Evolutionary conservation across 495 filamentous ascomycete species (phyloP).

Genomic region (Penicillium flavigenum): DNA sequence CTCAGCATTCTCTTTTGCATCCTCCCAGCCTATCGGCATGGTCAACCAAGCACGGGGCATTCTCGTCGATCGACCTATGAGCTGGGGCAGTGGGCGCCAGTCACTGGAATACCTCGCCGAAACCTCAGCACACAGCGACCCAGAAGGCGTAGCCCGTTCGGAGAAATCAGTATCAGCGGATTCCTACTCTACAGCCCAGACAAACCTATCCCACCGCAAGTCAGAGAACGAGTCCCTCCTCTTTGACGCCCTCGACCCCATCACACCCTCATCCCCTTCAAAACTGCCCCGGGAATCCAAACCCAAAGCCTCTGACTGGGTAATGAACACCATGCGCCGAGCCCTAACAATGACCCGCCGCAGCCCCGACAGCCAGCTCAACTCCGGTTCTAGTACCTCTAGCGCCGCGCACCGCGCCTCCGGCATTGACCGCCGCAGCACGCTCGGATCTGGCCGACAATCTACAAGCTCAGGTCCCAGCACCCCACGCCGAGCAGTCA

Average conservation of each 20-base stretch:
- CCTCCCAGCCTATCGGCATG: conserved; percentile 17
- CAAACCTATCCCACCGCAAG: conserved; percentile 60
- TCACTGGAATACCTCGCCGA: conserved; percentile 28
- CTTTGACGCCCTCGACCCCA: conserved; percentile 18
- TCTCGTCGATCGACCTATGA: conserved; percentile 21
- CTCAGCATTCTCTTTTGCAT: conserved; percentile 39
- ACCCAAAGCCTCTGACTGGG: conserved; percentile 48
- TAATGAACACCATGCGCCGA: conserved; percentile 54
- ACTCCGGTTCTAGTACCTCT: conserved; percentile 5
- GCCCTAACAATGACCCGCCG: conserved; percentile 47
- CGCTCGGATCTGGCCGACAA: conserved; percentile 20
- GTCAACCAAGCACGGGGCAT: conserved; percentile 21
- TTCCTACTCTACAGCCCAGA: conserved; percentile 67
- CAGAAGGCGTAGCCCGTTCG: conserved; percentile 26
- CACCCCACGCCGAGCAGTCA: conserved; percentile 54
- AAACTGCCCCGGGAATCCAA: conserved; percentile 34
- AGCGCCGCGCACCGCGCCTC: conserved; percentile 27
- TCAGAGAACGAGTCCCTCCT: conserved; percentile 67
- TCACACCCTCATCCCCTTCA: conserved; percentile 27
- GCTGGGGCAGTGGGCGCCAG: conserved; percentile 30
- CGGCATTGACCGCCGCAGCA: conserved; percentile 38
- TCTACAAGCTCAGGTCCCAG: conserved; percentile 12
- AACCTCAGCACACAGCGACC: conserved; percentile 27
- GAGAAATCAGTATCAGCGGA: conserved; percentile 51
- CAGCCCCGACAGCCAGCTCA: conserved; percentile 21